Base-by-base conservation (phyloP, 805 yeast genomes). In the Ogataea ganodermae region DNA sequence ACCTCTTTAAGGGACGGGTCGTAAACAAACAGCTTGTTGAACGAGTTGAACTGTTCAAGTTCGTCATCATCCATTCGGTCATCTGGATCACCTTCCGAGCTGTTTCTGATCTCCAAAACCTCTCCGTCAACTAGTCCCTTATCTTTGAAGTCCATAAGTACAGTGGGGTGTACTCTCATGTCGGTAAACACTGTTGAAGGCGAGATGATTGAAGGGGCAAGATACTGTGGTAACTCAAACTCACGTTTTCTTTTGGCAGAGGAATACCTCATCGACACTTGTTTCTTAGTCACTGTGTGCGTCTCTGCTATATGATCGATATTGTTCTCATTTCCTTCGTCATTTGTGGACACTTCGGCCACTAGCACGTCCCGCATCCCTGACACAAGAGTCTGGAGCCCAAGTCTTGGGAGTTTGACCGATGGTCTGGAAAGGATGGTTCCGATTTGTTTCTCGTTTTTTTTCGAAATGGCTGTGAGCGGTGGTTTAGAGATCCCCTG, bases 311-410 rank as follows among this genome's bases (percentile, higher is more conserved):
- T 53, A 42, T 77, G 83, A 35, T 78, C 82, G 40, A 76, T 75
- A 45, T 69, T 74, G 48, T 76, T 74, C 41, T 77, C 82, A 22
- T 51, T 48, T 13, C 56, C 65, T 3, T 57, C 64, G n/a, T 46
- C 50, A 3, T 52, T 55, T 24, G 63, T 63, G 2, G 40, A 28
- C 36, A 50, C 44, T 58, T 69, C 62, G 55, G 65, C 46, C 45
- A 65, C 39, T 9, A 69, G 48, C 17, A 68, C 59, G 38, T 75
- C 74, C 44, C 75, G 70, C 12, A 75, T 64, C 0, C 90, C 87
- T 61, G 80, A 75, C 0, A 86, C 83, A 5, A 84, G 67, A 0
- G 90, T 76, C 44, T 78, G 84, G 0, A 86, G 58, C 1, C 94
- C 94, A 22, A 76, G 58, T 47, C 81, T 70, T 0, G 94, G 94